Evolutionary conservation across 768 basidiomycete species (phyloP).

Genomic region (Mycena crocata): DNA sequence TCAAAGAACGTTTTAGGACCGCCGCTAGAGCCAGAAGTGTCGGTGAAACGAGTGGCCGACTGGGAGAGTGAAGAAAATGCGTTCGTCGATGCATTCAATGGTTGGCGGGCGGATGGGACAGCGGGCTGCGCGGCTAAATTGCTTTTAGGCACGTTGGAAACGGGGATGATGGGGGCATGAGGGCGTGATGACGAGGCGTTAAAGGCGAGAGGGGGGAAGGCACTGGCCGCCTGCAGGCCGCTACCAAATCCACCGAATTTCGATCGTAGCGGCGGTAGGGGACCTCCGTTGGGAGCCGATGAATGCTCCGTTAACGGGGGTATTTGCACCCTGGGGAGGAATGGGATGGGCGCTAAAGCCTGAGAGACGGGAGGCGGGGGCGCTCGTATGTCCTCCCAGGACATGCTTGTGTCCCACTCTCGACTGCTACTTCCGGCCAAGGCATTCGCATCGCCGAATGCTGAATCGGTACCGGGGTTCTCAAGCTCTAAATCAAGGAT

Average conservation of each 20-base stretch:
- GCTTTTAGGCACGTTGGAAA: constrained; percentile 20
- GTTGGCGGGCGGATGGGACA: constrained; percentile 10
- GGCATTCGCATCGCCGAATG: constrained; percentile 3
- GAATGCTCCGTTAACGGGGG: background rate
- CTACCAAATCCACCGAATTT: constrained; percentile 29
- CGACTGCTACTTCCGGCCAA: constrained; percentile 20
- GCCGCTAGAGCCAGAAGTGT: constrained; percentile 49
- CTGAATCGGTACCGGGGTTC: constrained; percentile 33
- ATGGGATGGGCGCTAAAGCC: constrained; percentile 42
- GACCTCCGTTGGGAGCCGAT: background rate
- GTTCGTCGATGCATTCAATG: constrained; percentile 15
- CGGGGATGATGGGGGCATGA: constrained; percentile 20
- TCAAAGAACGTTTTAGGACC: constrained; percentile 20
- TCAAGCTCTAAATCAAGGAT: constrained; percentile 72
- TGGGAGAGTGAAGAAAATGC: constrained; percentile 35
- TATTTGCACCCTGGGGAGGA: constrained; percentile 39
- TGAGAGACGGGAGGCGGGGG: constrained; percentile 30
- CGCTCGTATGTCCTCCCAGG: constrained; percentile 67
- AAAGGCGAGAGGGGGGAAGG: constrained; percentile 25
- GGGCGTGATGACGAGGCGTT: constrained; percentile 17
- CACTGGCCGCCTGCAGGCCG: constrained; percentile 10
- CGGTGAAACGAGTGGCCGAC: constrained; percentile 32
- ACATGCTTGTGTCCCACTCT: constrained; percentile 40
- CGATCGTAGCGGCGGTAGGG: constrained; percentile 8
- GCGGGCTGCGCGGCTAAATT: constrained; percentile 11